Base-by-base conservation (phyloP, 352 stramenopile genomes). In the Vaucheria bursata region DNA sequence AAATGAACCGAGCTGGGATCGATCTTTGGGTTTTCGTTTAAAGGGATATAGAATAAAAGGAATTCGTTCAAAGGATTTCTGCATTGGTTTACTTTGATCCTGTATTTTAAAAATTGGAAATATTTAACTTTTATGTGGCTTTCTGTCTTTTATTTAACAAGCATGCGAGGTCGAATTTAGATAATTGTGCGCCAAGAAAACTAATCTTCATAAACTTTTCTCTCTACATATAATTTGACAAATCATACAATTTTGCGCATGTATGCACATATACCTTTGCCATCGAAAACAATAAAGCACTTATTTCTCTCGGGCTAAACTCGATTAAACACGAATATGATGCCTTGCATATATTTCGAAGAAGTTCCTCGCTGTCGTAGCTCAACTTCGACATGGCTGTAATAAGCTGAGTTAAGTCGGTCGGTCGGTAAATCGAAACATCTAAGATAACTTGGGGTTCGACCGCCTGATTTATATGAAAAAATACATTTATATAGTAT, bases 401-500 rank as follows among this genome's bases (percentile, higher is more conserved):
- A 34, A 34, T 34, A 31, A 68, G 53, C 53, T 68, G 53, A 7
- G 53, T 34, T 34, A 68, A 2, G 8, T 68, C 53, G 2, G 71
- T 25, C 0, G 71, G 71, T 40, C 36, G 45, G 35, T 40, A 73
- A 6, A 36, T 4, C 34, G 35, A 25, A 12, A 75, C 45, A 25
- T 31, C 35, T 7, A 1, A 5, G 45, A 50, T 2, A 32, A 65
- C 71, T 34, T 74, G 36, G 29, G 67, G 33, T 37, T 37, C 73
- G 7, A 49, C 31, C 4, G 73, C 25, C 67, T 49, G 36, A 32
- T 79, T 8, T 53, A n/a, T n/a, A n/a, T n/a, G n/a, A n/a, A n/a
- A n/a, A n/a, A n/a, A n/a, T n/a, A n/a, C 18, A 18, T 29, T 29
- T n/a, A n/a, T 59, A 18, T n/a, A 18, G n/a, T 59, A 59, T n/a